Conservation (phyloP, 1,284 basidiomycete genomes). For the Pholiota adiposa region DNA sequence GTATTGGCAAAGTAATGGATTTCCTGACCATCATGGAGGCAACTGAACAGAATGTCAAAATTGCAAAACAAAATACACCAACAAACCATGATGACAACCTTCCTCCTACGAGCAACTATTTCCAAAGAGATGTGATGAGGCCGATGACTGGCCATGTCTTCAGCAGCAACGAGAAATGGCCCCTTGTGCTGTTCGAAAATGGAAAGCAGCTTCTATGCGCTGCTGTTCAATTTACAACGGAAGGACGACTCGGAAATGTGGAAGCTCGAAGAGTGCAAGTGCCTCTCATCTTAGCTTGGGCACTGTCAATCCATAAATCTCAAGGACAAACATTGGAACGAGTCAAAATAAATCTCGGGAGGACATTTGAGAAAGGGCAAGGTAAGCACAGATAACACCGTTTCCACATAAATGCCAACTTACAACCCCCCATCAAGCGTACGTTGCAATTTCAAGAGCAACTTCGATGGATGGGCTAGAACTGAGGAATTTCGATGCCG, state of each 20-base stretch:
- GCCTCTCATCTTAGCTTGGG: constrained; percentile 82
- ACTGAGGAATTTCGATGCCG: constrained; percentile 81
- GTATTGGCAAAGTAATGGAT: constrained; percentile 70
- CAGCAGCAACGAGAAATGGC: constrained; percentile 43
- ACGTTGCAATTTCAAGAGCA: constrained; percentile 91
- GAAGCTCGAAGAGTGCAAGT: constrained; percentile 47
- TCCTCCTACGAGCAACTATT: neutral
- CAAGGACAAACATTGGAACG: constrained; percentile 81
- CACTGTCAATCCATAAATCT: constrained; percentile 83
- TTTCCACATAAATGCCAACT: neutral
- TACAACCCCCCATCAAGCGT: constrained; percentile 55
- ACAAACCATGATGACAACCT: neutral
- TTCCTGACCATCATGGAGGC: constrained; percentile 53
- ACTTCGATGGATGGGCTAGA: constrained; percentile 84
- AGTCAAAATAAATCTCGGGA: constrained; percentile 67
- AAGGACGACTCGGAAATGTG: constrained; percentile 50
- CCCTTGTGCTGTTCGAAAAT: constrained; percentile 55
- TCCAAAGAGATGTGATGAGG: constrained; percentile 12
- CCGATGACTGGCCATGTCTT: constrained; percentile 33
- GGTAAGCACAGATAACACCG: constrained; percentile 38
- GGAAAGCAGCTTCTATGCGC: constrained; percentile 48
- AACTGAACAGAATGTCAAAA: constrained; percentile 28
- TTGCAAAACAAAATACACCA: constrained; percentile 24
- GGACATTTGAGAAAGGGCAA: constrained; percentile 81
- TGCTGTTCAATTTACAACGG: constrained; percentile 52